phyloP scores from a whole-genome alignment of 148 eudicot genomes.

The Dianthus caryophyllus region DNA sequence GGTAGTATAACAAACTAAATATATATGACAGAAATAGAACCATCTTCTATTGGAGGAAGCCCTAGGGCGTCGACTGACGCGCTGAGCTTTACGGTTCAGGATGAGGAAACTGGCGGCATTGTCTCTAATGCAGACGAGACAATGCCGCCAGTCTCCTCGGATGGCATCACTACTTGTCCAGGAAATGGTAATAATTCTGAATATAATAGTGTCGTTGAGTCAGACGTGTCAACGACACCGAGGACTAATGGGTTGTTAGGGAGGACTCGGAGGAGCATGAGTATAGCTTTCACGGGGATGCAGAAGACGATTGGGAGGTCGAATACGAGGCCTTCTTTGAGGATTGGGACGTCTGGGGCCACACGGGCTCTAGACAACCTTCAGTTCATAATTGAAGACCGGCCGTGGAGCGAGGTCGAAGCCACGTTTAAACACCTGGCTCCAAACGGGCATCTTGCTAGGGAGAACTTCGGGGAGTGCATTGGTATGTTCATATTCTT shows the following conservation, averaged over 20 bases:
- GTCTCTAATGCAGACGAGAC: conserved; percentile 42
- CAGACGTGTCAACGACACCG: not conserved
- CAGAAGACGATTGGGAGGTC: conserved; percentile 42
- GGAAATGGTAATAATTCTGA: too few relatives aligned
- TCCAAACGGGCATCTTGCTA: conserved; percentile 44
- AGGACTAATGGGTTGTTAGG: conserved; percentile 20
- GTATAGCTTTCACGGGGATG: conserved; percentile 47
- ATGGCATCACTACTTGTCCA: conserved; percentile 47
- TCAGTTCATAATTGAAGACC: conserved; percentile 56
- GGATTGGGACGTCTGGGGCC: conserved; percentile 47
- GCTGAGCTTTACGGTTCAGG: conserved; percentile 37
- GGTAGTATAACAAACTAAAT: too few relatives aligned
- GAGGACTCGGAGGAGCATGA: conserved; percentile 50
- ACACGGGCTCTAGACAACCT: conserved; percentile 69
- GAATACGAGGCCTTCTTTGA: conserved; percentile 15
- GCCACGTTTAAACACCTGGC: conserved; percentile 47
- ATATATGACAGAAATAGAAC: too few relatives aligned
- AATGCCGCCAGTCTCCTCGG: conserved; percentile 70
- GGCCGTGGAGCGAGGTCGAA: conserved; percentile 70
- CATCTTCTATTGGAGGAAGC: conserved; percentile 41
- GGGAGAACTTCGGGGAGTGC: conserved; percentile 85
- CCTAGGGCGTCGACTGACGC: conserved; percentile 37
- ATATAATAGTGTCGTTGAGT: too few relatives aligned
- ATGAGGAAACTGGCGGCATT: conserved; percentile 25
- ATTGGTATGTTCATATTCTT: conserved; percentile 42